These are phyloP conservation scores for Yueomyces sp. DNA, from an alignment of 805 yeast species.

Conservation along the genomic window DNA sequence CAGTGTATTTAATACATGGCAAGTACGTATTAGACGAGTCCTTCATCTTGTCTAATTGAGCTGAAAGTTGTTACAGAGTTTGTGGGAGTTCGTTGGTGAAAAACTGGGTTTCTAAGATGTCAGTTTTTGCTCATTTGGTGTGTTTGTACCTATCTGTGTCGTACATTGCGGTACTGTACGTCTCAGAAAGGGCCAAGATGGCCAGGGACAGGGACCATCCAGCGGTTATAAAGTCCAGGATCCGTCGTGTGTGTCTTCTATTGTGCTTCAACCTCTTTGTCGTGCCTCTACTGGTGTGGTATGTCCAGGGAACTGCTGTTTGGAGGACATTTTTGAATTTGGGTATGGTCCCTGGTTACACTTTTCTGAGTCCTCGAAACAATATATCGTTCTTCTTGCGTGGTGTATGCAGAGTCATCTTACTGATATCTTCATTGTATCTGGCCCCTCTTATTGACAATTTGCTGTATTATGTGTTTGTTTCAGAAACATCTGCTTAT, in stretches of 20 bases:
- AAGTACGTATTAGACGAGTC: too few species aligned
- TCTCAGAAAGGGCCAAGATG: conserved; percentile 4
- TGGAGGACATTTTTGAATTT: too few species aligned
- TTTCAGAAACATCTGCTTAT: conserved; percentile 3
- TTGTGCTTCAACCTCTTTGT: conserved; percentile 8
- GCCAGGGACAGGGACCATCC: conserved; percentile 21
- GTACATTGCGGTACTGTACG: conserved; percentile 16
- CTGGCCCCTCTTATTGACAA: conserved; percentile 16
- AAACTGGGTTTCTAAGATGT: too few species aligned
- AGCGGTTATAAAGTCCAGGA: conserved; percentile 5
- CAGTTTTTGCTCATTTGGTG: too few species aligned
- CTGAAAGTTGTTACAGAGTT: too few species aligned
- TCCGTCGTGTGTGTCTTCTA: conserved; percentile 8
- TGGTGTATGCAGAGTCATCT: not conserved
- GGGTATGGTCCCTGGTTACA: too few species aligned
- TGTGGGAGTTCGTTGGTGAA: too few species aligned
- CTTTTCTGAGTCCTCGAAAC: too few species aligned
- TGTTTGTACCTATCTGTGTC: conserved; percentile 13
- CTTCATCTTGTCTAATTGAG: too few species aligned
- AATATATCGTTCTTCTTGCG: not conserved
- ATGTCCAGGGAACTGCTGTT: not conserved
- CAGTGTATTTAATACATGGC: too few species aligned
- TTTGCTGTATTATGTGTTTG: conserved; percentile 9
- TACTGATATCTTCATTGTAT: conserved; percentile 15
- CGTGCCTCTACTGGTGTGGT: conserved; percentile 8